Base-by-base conservation (phyloP, 2,329 filamentous ascomycete species). In the Xenoacremonium recifei region DNA sequence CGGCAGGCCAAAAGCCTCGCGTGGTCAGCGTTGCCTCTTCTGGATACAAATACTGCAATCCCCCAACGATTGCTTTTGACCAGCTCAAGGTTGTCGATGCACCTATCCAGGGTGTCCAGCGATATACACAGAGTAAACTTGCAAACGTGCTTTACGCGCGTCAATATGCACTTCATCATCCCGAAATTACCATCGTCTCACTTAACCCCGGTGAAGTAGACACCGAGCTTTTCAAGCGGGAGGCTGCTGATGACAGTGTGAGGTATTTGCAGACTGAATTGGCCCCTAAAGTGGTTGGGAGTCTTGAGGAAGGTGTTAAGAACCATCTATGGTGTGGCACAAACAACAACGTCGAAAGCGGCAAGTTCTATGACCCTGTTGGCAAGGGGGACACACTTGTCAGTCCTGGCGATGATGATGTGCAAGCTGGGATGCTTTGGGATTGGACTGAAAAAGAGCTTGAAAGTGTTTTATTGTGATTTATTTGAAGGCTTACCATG, bases 261-360 rank as follows among this genome's bases (percentile, higher is more conserved):
- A 36, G 13, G 10, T 33, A 42, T 13, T 10, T 46, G 11, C 39
- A 46, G 20, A 39, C 44, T 2, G 35, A n/a, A 5, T 3, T 46
- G 4, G 44, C 32, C 1, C 39, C 39, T 2, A 30, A 32, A 2
- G 32, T 13, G n/a, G 44, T 30, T 3, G 31, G 32, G 2, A 31
- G 10, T 13, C 23, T 46, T 5, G 39, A 42, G 13, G 44, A 46
- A 16, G 44, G 44, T 12, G 39, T 37, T 32, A 46, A 39, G 36
- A 46, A 46, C 7, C 44, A 46, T 21, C 39, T 46, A 11, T 46
- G 44, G 44, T 36, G 23, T 13, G 44, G 39, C 2, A 42, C 39
- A 11, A 42, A 21, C 18, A 30, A 42, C 5, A 36, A 20, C 21
- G 44, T 39, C 1, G 7, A 33, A 10, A 42, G 20, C 18, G 39